A percentile compares a stretch with the other conserved stretches of the same genome.
These are phyloP conservation scores for Pseudogymnoascus sp. DNA, from an alignment of 2,329 filamentous ascomycete species.

Conservation along the genomic window DNA sequence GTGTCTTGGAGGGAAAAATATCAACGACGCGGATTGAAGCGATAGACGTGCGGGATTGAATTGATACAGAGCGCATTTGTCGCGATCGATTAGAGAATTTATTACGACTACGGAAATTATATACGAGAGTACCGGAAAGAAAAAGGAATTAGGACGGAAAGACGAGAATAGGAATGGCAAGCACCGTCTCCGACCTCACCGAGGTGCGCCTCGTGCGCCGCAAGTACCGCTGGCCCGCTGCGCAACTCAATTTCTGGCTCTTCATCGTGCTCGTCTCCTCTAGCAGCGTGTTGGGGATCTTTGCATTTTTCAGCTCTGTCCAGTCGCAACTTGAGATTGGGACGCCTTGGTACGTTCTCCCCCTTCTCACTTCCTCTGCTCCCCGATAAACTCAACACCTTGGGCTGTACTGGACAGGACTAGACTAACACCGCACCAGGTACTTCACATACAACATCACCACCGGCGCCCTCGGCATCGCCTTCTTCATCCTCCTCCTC, in stretches of 20 bases:
- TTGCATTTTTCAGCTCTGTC: constrained; percentile 51
- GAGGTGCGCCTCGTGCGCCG: constrained; percentile 7
- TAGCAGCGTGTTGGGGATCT: constrained; percentile 53
- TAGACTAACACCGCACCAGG: constrained; percentile 35
- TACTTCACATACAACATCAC: constrained; percentile 63
- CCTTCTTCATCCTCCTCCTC: constrained; percentile 60
- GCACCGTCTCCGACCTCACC: constrained; percentile 7
- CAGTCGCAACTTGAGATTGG: constrained; percentile 48
- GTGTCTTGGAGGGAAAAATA: neutral
- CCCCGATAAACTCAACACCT: no score
- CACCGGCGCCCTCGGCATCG: constrained; percentile 49
- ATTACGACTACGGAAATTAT: no score
- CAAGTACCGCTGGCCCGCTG: constrained; percentile 59
- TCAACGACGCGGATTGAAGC: neutral
- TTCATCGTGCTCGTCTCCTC: constrained; percentile 56
- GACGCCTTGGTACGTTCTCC: constrained; percentile 49
- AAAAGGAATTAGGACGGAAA: no score
- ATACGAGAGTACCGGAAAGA: no score
- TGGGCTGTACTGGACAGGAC: no score
- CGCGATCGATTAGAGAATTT: neutral
- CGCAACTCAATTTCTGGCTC: constrained; percentile 61
- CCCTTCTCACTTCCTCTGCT: neutral
- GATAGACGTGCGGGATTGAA: neutral
- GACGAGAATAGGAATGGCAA: neutral
- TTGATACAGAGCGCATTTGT: neutral